Conservation (phyloP, 2,329 filamentous ascomycete species). For the Talaromyces sp. region DNA sequence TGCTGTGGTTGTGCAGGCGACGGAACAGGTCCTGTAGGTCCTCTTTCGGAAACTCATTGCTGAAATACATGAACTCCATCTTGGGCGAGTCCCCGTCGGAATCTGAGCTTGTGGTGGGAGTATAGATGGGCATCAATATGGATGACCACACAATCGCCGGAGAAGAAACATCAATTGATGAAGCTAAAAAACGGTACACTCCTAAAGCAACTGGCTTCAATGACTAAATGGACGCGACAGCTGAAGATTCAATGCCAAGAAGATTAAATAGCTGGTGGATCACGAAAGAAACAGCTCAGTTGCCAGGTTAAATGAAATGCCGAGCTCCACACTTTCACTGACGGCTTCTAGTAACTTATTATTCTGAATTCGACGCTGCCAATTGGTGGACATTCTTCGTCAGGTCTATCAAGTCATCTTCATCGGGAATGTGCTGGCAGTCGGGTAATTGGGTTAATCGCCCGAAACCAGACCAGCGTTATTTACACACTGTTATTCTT, state of each 20-base stretch:
- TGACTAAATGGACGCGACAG: not conserved
- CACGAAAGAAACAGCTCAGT: not conserved
- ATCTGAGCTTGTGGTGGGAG: not conserved
- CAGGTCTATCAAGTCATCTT: not conserved
- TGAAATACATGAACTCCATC: constrained; percentile 35
- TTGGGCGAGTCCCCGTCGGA: not conserved
- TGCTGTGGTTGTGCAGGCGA: constrained; percentile 35
- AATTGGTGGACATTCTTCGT: not conserved
- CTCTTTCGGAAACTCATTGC: constrained; percentile 45
- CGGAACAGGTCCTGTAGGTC: constrained; percentile 38
- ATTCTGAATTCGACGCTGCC: not conserved
- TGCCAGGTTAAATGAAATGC: not conserved
- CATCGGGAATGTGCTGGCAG: not conserved
- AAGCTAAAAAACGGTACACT: not conserved
- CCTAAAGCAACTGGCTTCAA: not conserved
- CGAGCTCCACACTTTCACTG: not conserved
- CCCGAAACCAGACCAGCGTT: not conserved
- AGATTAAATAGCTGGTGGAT: not conserved
- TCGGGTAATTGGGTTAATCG: not conserved
- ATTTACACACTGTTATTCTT: not conserved
- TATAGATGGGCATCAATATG: not conserved
- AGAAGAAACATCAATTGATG: not conserved
- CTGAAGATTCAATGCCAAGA: not conserved
- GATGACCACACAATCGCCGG: not conserved
- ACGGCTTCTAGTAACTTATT: not conserved